Conservation (phyloP, 2,329 filamentous ascomycete genomes). For the Paramyrothecium roridum region DNA sequence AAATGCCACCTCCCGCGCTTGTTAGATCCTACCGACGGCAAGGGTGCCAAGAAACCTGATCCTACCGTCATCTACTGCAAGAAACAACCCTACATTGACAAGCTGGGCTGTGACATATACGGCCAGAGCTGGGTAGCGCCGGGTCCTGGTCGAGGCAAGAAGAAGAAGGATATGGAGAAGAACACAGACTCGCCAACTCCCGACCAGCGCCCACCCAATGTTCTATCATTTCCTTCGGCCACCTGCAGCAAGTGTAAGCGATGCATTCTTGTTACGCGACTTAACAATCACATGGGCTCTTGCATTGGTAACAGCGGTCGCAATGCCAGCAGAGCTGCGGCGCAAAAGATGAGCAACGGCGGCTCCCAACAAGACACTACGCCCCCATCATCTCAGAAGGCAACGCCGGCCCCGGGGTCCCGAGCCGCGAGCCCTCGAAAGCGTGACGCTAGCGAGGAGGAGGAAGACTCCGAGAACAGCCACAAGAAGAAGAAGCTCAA, state of each 20-base stretch:
- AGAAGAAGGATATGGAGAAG: constrained; percentile 74
- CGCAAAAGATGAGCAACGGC: constrained; percentile 61
- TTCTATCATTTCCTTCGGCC: constrained; percentile 62
- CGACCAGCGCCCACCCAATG: constrained; percentile 57
- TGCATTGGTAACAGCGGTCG: constrained; percentile 65
- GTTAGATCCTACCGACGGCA: constrained; percentile 69
- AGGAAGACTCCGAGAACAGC: constrained; percentile 47
- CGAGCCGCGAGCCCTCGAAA: constrained; percentile 54
- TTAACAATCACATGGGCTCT: constrained; percentile 67
- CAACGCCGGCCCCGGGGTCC: constrained; percentile 54
- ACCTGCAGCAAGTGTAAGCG: constrained; percentile 67
- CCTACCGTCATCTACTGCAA: constrained; percentile 74
- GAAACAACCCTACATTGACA: constrained; percentile 73
- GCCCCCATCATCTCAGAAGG: constrained; percentile 61
- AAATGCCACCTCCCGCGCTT: constrained; percentile 73
- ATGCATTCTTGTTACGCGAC: constrained; percentile 60
- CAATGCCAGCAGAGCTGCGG: constrained; percentile 59
- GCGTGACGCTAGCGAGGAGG: constrained; percentile 54
- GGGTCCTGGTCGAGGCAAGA: constrained; percentile 68
- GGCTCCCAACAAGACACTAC: constrained; percentile 53
- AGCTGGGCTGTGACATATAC: constrained; percentile 76
- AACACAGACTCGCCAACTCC: constrained; percentile 47
- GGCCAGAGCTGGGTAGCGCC: constrained; percentile 77
- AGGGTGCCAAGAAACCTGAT: constrained; percentile 62
- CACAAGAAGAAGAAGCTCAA: constrained; percentile 60